Base-by-base conservation (phyloP, 768 basidiomycete genomes). In the Lactarius pseudohatsudake region DNA sequence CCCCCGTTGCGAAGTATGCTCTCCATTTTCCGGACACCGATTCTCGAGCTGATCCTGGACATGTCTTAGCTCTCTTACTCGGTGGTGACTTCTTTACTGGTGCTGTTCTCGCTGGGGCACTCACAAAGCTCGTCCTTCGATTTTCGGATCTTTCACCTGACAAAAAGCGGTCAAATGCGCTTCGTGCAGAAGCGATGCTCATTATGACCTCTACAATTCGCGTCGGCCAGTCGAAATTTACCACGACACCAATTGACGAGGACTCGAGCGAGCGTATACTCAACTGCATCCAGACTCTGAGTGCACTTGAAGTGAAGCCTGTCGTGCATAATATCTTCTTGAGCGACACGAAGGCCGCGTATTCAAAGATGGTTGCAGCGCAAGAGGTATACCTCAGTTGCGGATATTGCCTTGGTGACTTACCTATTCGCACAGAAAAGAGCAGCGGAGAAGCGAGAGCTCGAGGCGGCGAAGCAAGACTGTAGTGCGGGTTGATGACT, bases 21-120 rank as follows among this genome's bases (percentile, higher is more conserved):
- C 22, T 62, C 43, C 30, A 16, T 43, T 3, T n/a, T 56, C 16
- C 9, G 9, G 30, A 61, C 57, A 38, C 61, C 7, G 56, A 36
- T 38, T n/a, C 36, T 40, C 22, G 28, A 57, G 45, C 58, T 67
- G 34, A 64, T 45, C 36, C 28, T 47, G 53, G 45, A 8, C 22
- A 54, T 16, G 36, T 32, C 43, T 8, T 64, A 88, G 94, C 93
- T 4, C 79, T 98, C 56, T 85, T 99, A 55, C 84, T 98, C 50
- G 92, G 91, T 20, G 97, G 97, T 22, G 97, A 99, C 78, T 99
- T 96, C 80, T 99, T 94, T 80, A 98, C 97, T 3, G 94, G 92
- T 18, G 81, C 93, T 18, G 93, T 96, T 9, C 83, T 99, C n/a
- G 88, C 95, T 10, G 84, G 90, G 41, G 87, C 95, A 4, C 78